phyloP scores from a whole-genome alignment of 768 basidiomycete species.

The Boletus pseudo-olivaceus region DNA sequence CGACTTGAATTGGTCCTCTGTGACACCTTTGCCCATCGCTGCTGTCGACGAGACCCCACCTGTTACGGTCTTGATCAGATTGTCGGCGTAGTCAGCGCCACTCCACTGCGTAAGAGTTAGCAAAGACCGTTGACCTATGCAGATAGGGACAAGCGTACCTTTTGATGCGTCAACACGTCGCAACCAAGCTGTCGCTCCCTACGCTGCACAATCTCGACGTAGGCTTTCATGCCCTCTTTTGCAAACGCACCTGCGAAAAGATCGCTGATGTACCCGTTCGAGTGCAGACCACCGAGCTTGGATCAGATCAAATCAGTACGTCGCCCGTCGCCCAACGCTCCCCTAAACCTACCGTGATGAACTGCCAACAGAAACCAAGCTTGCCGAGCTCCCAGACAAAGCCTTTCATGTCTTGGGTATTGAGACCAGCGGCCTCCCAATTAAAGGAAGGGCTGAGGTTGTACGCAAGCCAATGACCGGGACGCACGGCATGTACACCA shows the following conservation, averaged over 20 bases:
- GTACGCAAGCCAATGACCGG: constrained; percentile 94
- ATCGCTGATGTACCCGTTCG: constrained; percentile 96
- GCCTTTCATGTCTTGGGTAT: constrained; percentile 76
- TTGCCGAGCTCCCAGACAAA: constrained; percentile 94
- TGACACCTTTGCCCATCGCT: constrained; percentile 99
- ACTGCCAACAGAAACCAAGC: constrained; percentile 98
- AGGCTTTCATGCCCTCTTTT: constrained; percentile 98
- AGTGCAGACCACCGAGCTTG: constrained; percentile 94
- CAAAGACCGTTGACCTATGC: constrained; percentile 11
- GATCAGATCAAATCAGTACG: constrained; percentile 1
- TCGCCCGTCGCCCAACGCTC: background rate
- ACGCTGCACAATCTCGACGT: constrained; percentile 91
- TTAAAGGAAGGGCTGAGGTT: constrained; percentile 94
- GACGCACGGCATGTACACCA: constrained; percentile 79
- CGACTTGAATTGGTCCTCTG: constrained; percentile 76
- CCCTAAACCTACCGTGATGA: constrained; percentile 78
- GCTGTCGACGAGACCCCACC: constrained; percentile 95
- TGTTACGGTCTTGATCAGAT: constrained; percentile 91
- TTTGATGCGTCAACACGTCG: constrained; percentile 97
- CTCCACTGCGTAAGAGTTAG: constrained; percentile 63
- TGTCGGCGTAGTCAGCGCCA: constrained; percentile 91
- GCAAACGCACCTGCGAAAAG: constrained; percentile 85
- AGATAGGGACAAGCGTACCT: constrained; percentile 45
- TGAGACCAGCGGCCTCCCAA: constrained; percentile 91
- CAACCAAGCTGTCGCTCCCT: constrained; percentile 91